Evolutionary conservation across 1,284 basidiomycete species (phyloP), one percentile per base, ranked within the genome.

Genomic region (Vanrija sp.): DNA sequence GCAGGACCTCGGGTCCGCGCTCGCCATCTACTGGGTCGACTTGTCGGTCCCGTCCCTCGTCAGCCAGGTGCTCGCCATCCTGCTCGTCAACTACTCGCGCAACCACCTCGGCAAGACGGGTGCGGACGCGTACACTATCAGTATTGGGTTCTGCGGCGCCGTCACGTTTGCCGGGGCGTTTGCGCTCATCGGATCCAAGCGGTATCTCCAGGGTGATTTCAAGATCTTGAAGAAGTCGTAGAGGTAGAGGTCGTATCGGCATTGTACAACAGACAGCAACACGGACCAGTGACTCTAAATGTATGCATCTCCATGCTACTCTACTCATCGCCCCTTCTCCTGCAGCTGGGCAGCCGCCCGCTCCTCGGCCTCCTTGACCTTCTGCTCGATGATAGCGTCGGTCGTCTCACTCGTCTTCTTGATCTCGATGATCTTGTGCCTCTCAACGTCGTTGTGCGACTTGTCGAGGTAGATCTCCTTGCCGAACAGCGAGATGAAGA

Each of bases 41-140:
- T 54, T 70, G n/a, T 65, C 69, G 4, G 39, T 71, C 0, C 72
- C 75, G 0, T 68, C 65, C 7, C 60, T 72, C 22, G 60, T 77
- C n/a, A 71, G 71, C 19, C 75, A 78, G 51, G 72, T 75, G 10
- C 74, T 78, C 15, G 75, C 75, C 0, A 68, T 77, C 23, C 68
- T 72, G 14, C 59, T 78, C 16, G 62, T 76, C 41, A 63, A 76
- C 36, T 73, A 77, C 53, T 74, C 72, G 19, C 49, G 59, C 41
- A 52, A 41, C 37, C 49, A 64, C n/a, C 53, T 76, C n/a, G 57
- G 66, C n/a, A 61, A 67, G 24, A 47, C 22, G 6, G 75, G 74
- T 0, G 60, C 74, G 3, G 57, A 66, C 23, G 68, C 66, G 37
- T 78, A 77, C 58, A 59, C 62, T 31, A 76, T 75, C 54, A 63